phyloP scores from a whole-genome alignment of 1,284 basidiomycete genomes.

The Naganishia liquefaciens region DNA sequence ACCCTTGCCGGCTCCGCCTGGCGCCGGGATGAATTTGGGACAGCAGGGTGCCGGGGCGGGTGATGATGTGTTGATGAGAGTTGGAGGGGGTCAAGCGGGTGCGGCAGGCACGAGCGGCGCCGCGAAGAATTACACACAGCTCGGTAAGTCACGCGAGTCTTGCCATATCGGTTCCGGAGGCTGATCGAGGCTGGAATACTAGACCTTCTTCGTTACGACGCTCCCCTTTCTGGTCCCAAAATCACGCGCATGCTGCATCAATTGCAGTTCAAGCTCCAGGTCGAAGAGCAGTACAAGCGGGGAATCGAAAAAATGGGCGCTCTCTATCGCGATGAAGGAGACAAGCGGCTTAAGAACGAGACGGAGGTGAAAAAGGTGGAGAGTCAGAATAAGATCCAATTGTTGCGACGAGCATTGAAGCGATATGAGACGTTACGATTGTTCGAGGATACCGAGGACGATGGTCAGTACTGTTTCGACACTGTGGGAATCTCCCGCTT shows the following conservation, averaged over 20 bases:
- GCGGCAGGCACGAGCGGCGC: constrained; percentile 27
- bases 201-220: constrained; percentile 97
- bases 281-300: constrained; percentile 96
- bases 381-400: constrained; percentile 92
- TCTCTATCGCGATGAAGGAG: constrained; percentile 90
- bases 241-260: constrained; percentile 98
- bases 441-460: constrained; percentile 78
- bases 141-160: constrained; percentile 40
- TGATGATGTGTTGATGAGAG: constrained; percentile 17
- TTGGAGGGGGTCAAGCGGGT: constrained; percentile 24
- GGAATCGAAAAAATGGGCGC: constrained; percentile 99
- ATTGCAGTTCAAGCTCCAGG: constrained; percentile 97
- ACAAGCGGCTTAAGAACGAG: constrained; percentile 87
- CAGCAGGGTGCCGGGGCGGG: not conserved
- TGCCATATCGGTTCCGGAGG: constrained; percentile 12
- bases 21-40: not conserved
- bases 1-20: constrained; percentile 43
- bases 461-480: constrained; percentile 59
- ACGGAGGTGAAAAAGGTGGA: constrained; percentile 92
- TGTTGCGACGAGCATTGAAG: constrained; percentile 87
- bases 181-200: not conserved
- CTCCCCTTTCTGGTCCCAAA: constrained; percentile 92
- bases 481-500: not conserved
- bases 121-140: constrained; percentile 50
- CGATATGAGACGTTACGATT: constrained; percentile 96